Percentiles rank a stretch among this genome's conserved stretches.
Conservation (phyloP, 1,284 basidiomycete species). For the Porogramme epimiltina region DNA sequence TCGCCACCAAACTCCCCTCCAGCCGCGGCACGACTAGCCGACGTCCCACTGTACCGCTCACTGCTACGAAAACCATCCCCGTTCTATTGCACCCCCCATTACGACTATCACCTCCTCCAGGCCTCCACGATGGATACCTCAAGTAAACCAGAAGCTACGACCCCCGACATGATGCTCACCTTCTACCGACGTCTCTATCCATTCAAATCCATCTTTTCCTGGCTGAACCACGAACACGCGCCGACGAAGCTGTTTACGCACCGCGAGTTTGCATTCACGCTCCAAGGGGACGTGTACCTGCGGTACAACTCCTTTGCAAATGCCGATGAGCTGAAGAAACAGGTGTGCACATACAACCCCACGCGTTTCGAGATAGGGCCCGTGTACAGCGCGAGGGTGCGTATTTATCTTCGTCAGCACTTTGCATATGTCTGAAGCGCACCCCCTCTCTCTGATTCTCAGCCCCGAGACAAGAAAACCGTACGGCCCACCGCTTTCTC, state of each 20-base stretch:
- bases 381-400: conserved; percentile 84
- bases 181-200: conserved; percentile 95
- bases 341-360: conserved; percentile 82
- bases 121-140: too few relatives aligned
- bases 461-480: conserved; percentile 93
- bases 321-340: conserved; percentile 90
- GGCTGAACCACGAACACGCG: conserved; percentile 91
- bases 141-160: conserved; percentile 21
- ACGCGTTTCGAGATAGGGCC: conserved; percentile 97
- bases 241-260: conserved; percentile 82
- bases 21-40: too few relatives aligned
- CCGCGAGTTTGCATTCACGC: conserved; percentile 97
- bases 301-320: conserved; percentile 92
- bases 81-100: too few relatives aligned
- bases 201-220: conserved; percentile 91
- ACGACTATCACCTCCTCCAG: too few relatives aligned
- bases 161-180: conserved; percentile 65
- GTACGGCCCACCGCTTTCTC: conserved; percentile 76
- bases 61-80: too few relatives aligned
- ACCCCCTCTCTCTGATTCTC: conserved; percentile 3
- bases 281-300: conserved; percentile 90
- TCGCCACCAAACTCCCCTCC: too few relatives aligned
- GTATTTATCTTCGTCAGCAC: background rate
- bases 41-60: too few relatives aligned
- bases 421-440: background rate